These are phyloP conservation scores for Caryocar brasiliense DNA, from an alignment of 441 rosid genomes.

Conservation along the genomic window DNA sequence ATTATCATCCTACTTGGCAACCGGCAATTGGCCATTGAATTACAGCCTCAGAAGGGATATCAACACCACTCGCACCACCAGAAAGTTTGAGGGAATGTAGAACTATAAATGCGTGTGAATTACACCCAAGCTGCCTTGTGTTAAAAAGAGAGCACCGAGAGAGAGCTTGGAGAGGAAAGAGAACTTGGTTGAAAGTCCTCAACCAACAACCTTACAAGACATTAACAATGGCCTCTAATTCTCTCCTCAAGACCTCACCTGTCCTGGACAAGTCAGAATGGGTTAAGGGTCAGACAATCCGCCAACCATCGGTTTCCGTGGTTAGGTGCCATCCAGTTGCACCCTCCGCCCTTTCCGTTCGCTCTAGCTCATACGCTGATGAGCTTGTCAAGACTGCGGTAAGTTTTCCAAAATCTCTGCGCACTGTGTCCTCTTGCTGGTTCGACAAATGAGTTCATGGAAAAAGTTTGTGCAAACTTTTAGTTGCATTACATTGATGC, in stretches of 20 bases:
- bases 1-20: constrained; percentile 9
- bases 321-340: constrained; percentile 32
- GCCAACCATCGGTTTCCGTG: constrained; percentile 40
- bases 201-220: background rate
- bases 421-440: too few relatives aligned
- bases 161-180: background rate
- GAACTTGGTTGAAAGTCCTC: background rate
- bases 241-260: constrained; percentile 65
- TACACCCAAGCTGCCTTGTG: background rate
- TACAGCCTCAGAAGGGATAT: constrained; percentile 17
- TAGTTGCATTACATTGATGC: background rate
- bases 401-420: constrained; percentile 9
- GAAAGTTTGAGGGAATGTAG: background rate
- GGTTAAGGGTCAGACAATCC: constrained; percentile 53
- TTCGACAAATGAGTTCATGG: too few relatives aligned
- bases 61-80: too few relatives aligned
- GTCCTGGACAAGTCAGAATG: constrained; percentile 68
- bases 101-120: constrained; percentile 10
- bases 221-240: constrained; percentile 59
- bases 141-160: background rate
- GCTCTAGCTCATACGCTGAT: constrained; percentile 74
- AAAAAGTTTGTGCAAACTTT: background rate
- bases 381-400: constrained; percentile 93
- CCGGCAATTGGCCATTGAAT: constrained; percentile 7
- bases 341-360: constrained; percentile 37